A percentile compares a stretch with the other conserved stretches of the same genome.
Conservation (phyloP, 1,284 basidiomycete species). For the Tilletia indica region DNA sequence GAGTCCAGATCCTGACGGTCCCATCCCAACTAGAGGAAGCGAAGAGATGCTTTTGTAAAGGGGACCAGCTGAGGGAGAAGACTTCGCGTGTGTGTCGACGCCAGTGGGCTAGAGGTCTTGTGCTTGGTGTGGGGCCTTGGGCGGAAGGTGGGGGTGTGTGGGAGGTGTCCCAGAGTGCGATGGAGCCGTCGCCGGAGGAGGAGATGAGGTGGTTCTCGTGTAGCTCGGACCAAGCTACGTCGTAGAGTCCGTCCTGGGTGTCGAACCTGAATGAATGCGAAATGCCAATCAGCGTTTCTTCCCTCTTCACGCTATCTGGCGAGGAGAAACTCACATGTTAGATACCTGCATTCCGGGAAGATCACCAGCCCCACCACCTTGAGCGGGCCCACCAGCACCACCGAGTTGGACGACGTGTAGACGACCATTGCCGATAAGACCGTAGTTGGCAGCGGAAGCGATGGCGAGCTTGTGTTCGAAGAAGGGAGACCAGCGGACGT, state of each 20-base stretch:
- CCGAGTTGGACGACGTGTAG: conserved; percentile 37
- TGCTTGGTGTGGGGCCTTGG: neutral
- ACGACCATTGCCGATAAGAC: conserved; percentile 84
- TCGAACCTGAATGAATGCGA: conserved; percentile 67
- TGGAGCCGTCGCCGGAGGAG: conserved; percentile 84
- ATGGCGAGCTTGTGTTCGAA: conserved; percentile 77
- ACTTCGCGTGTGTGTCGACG: conserved; percentile 89
- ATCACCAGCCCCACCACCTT: neutral
- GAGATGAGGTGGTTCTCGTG: conserved; percentile 92
- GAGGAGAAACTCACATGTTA: conserved; percentile 22
- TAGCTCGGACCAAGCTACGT: conserved; percentile 85
- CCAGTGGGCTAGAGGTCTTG: conserved; percentile 78
- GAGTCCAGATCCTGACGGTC: conserved; percentile 64
- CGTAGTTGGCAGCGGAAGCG: conserved; percentile 89
- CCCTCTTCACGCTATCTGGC: neutral
- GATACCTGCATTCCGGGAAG: conserved; percentile 28
- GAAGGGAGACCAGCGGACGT: conserved; percentile 87
- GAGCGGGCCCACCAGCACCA: neutral
- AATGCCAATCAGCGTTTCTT: neutral
- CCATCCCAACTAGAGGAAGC: conserved; percentile 85
- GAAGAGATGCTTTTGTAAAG: conserved; percentile 85
- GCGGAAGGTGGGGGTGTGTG: neutral
- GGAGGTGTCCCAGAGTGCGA: conserved; percentile 81
- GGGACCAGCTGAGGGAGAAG: conserved; percentile 96
- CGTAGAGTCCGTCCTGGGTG: conserved; percentile 89